These are phyloP conservation scores for Sphaerobolus stellatus DNA, from an alignment of 1,284 basidiomycete species.

Conservation along the genomic window DNA sequence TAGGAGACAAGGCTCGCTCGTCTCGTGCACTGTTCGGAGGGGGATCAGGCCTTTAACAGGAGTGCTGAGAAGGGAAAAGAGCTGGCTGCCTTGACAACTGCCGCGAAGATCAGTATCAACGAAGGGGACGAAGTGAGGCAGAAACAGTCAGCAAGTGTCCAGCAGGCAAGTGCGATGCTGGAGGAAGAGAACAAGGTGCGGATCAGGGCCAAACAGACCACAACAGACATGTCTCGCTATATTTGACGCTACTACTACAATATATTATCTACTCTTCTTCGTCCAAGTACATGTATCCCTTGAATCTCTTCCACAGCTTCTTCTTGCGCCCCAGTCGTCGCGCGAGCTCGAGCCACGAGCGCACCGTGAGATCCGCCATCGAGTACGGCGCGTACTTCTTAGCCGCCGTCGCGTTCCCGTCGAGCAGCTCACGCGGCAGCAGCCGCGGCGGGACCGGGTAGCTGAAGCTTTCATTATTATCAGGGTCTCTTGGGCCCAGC, in stretches of 20 bases:
- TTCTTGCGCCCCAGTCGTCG: slow-evolving; percentile 58
- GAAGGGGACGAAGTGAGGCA: slow-evolving; percentile 18
- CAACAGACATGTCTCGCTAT: slow-evolving; percentile 17
- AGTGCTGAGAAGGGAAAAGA: not conserved
- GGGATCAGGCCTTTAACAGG: not conserved
- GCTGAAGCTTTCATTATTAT: too few relatives aligned
- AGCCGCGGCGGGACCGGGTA: slow-evolving; percentile 65
- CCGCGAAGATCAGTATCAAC: slow-evolving; percentile 21
- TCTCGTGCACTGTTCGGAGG: too few relatives aligned
- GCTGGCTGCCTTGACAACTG: slow-evolving; percentile 59
- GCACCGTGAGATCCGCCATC: slow-evolving; percentile 75
- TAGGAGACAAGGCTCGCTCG: too few relatives aligned
- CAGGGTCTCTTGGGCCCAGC: too few relatives aligned
- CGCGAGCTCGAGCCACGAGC: slow-evolving; percentile 73
- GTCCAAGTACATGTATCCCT: slow-evolving; percentile 70
- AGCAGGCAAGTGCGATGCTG: slow-evolving; percentile 28
- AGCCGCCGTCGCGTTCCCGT: slow-evolving; percentile 33
- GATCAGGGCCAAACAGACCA: slow-evolving; percentile 28
- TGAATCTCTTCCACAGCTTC: slow-evolving; percentile 66
- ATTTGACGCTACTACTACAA: too few relatives aligned
- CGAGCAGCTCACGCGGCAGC: slow-evolving; percentile 57
- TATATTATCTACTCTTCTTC: slow-evolving; percentile 17
- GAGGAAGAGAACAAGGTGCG: slow-evolving; percentile 38
- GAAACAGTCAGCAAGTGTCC: slow-evolving; percentile 35
- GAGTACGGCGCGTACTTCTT: slow-evolving; percentile 62